A percentile compares a stretch with the other conserved stretches of the same genome.
phyloP scores from a whole-genome alignment of 176 grass and related monocot species.

The Poa pratensis region DNA sequence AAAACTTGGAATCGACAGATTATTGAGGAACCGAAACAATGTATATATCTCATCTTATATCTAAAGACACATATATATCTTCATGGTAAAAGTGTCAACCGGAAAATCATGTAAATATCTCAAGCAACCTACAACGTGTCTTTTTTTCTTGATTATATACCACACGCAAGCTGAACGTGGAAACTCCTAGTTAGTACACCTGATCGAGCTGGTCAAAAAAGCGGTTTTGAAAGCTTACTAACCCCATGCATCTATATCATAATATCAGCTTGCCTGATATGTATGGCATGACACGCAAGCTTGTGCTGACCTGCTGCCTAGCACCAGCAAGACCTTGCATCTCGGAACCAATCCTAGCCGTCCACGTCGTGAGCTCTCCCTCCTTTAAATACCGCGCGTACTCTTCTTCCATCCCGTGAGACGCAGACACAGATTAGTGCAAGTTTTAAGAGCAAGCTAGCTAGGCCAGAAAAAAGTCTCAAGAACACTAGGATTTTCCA shows the following conservation, averaged over 20 bases:
- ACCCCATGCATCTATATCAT: neutral
- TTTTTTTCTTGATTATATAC: neutral
- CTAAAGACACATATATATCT: neutral
- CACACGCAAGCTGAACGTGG: slow-evolving; percentile 30
- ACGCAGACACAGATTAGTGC: neutral
- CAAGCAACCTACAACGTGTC: neutral
- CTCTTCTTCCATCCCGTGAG: slow-evolving; percentile 18
- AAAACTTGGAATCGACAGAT: neutral
- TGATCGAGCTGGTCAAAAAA: slow-evolving; percentile 14
- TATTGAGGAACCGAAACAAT: neutral
- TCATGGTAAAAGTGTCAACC: neutral
- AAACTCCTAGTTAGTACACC: slow-evolving; percentile 10
- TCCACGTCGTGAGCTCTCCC: slow-evolving; percentile 15
- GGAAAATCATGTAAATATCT: neutral
- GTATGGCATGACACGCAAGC: slow-evolving; percentile 12
- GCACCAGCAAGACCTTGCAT: neutral
- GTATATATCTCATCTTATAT: slow-evolving; percentile 21
- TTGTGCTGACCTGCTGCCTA: neutral
- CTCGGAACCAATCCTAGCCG: neutral
- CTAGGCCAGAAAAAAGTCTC: neutral
- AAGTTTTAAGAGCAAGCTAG: neutral
- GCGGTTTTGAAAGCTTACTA: slow-evolving; percentile 5
- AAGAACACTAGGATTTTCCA: neutral
- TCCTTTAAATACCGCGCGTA: slow-evolving; percentile 46
- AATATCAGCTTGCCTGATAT: neutral